Evolutionary conservation across 768 basidiomycete genomes (phyloP).

Genomic region (Amanita pseudoporphyria): DNA sequence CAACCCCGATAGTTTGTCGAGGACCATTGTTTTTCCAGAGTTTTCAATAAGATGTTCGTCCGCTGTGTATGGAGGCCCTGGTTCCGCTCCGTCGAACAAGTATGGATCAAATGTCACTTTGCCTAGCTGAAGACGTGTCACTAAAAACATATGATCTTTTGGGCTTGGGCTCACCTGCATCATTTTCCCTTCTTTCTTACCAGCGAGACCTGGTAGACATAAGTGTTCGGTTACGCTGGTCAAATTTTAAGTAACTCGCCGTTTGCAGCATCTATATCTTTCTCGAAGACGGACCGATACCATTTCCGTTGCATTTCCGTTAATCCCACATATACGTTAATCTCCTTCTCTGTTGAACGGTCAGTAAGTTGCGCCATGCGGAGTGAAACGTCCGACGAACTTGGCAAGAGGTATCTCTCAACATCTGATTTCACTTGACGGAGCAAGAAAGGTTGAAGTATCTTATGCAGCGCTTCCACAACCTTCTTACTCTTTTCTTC

Average conservation of each 20-base stretch:
- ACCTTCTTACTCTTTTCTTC: slow-evolving; percentile 87
- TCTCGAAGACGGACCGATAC: slow-evolving; percentile 94
- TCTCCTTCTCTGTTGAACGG: slow-evolving; percentile 72
- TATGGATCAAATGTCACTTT: slow-evolving; percentile 91
- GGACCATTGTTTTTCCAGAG: slow-evolving; percentile 94
- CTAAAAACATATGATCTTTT: neutral
- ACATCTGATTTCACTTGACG: slow-evolving; percentile 94
- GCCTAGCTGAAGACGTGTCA: slow-evolving; percentile 36
- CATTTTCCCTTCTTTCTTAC: slow-evolving; percentile 99
- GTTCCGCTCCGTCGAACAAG: slow-evolving; percentile 94
- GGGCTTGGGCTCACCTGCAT: slow-evolving; percentile 62
- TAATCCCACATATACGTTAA: slow-evolving; percentile 95
- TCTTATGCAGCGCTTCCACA: slow-evolving; percentile 95
- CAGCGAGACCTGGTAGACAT: slow-evolving; percentile 57
- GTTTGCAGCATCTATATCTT: slow-evolving; percentile 98
- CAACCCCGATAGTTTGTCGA: slow-evolving; percentile 81
- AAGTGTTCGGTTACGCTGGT: neutral
- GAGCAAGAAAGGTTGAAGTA: slow-evolving; percentile 88
- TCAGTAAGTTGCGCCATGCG: neutral
- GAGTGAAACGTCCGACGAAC: slow-evolving; percentile 23
- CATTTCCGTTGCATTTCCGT: slow-evolving; percentile 98
- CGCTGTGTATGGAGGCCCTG: slow-evolving; percentile 96
- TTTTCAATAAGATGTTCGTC: slow-evolving; percentile 95
- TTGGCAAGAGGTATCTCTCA: slow-evolving; percentile 91
- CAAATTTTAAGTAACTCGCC: slow-evolving; percentile 32